Conservation (phyloP, 306 rosid species). For the Citrullus mucosospermus region DNA sequence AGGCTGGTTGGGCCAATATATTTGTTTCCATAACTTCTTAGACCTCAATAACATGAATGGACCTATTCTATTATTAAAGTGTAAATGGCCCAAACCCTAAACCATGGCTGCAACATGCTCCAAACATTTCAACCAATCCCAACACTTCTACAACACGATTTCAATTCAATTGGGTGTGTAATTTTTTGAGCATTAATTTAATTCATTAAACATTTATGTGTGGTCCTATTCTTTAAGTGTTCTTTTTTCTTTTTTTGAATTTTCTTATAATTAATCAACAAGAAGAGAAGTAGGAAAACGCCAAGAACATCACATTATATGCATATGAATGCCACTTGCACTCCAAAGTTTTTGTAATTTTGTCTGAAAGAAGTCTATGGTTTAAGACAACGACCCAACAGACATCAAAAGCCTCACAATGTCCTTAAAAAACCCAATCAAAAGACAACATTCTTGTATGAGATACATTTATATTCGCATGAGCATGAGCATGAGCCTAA, state of each 20-base stretch:
- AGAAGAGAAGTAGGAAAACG: not conserved
- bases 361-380: slow-evolving; percentile 6
- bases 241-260: not conserved
- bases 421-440: slow-evolving; percentile 11
- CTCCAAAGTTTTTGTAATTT: not conserved
- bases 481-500: slow-evolving; percentile 18
- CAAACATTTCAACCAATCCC: not conserved
- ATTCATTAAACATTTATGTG: not conserved
- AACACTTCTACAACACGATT: not conserved
- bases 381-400: slow-evolving; percentile 52
- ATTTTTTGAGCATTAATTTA: not conserved
- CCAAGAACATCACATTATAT: not conserved
- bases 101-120: not conserved
- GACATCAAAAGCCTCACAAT: slow-evolving; percentile 42
- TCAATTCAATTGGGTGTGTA: not conserved
- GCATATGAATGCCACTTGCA: slow-evolving; percentile 2
- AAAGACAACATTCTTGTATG: slow-evolving; percentile 9
- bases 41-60: not conserved
- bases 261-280: not conserved
- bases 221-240: not conserved
- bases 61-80: not conserved
- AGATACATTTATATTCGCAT: slow-evolving; percentile 21
- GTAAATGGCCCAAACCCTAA: not conserved
- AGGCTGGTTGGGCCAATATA: not conserved
- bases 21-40: not conserved